Base-by-base conservation (phyloP, 257 asterid genomes). In the Gentiana macrophylla region DNA sequence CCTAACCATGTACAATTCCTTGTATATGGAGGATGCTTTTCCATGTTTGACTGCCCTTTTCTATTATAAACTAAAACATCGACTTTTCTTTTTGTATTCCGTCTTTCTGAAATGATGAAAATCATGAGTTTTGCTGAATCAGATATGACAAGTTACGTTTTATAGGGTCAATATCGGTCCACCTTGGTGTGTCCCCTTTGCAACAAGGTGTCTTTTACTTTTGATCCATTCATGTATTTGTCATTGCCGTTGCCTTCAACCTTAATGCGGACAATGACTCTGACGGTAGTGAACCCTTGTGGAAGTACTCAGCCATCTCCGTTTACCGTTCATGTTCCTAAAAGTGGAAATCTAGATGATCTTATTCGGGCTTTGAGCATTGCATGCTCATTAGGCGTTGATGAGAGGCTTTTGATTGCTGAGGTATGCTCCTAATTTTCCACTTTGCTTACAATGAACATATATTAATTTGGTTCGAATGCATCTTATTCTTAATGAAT, bases 191-290 rank as follows among this genome's bases (percentile, higher is more conserved):
- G 97, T 58, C 98, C 97, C 49, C 62, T 72, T 70, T 92, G 98
- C 77, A 76, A 75, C 72, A 85, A 85, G 77, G 71, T 87, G 64
- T 91, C 98, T 50, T 70, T 87, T 52, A 91, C 92, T 12, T 91
- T 91, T 71, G 96, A 91, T 77, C 95, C 98, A 48, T 92, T 88
- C 69, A 92, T 92, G 98, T 92, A 92, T 69, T 75, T 92, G 32
- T 92, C 98, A 32, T 72, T 92, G 63, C 98, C 97, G 62, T 80
- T 92, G 57, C 98, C 95, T 60, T 80, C 95, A 37, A 81, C 95
- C 60, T 78, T 94, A 38, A 68, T 73, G 78, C 76, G 98, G 73
- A 83, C 95, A 67, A 87, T 92, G 92, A 85, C 97, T 13, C 48
- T 92, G 77, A 78, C 95, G 6, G 81, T 92, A 50, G 66, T 85